Evolutionary conservation across 441 rosid species (phyloP), one percentile per base, ranked within the genome.

Genomic region (Euphorbia celastroides): DNA sequence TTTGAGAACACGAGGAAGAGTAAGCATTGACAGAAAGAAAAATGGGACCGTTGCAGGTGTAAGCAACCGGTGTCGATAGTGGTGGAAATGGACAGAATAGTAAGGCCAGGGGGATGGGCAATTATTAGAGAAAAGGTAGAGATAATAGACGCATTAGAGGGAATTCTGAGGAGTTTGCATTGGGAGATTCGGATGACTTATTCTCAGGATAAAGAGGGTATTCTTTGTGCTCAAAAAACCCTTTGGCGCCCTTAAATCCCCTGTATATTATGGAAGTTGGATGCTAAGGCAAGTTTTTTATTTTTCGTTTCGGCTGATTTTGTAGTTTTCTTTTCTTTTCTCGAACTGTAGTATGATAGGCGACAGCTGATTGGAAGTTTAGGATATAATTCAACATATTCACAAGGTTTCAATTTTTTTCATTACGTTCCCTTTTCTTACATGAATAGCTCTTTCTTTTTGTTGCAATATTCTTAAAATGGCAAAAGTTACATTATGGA

Each of bases 131-230:
- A 93, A 67, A 93, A 88, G 72, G 88, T 87, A 5, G 94, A 83
- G 84, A 87, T 90, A 79, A 70, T 93, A 3, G 87, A 87, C 46
- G 85, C 89, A 5, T 54, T 93, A 14, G 94, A 87, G 79, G 90
- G 76, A 54, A 84, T 93, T 36, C 63, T 93, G 75, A 86, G 76
- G 76, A 88, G 88, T 66, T 70, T 93, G 84, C 93, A 80, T 60
- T 93, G 98, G 98, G 96, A 93, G 73, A 93, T 93, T 54, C 82
- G 94, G 55, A 80, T 88, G 87, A 88, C 92, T 74, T 93, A 83
- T 74, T 79, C 83, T 71, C 90, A 90, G 82, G 82, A 84, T 14
- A 84, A 84, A 75, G 97, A 93, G 74, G 96, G 97, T 27, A 81
- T 90, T 64, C 38, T 93, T 63, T 88, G 96, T 74, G 96, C 93